Conservation (phyloP, 164 flowering plant species). For the Akebia trifoliata region DNA sequence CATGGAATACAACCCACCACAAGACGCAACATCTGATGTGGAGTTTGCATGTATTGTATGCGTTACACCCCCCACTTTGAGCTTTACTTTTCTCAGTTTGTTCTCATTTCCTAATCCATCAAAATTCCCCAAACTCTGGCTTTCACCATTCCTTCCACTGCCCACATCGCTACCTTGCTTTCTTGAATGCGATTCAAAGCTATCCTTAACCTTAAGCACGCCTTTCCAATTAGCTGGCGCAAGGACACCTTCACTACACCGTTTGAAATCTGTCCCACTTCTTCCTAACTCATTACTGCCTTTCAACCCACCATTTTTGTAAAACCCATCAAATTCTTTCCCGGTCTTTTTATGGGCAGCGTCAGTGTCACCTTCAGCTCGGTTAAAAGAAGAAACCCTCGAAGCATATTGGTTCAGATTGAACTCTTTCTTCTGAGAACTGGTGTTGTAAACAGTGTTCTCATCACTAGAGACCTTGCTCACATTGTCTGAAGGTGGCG, state of each 20-base stretch:
- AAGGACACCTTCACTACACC: constrained; percentile 54
- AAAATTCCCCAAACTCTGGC: constrained; percentile 13
- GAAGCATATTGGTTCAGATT: constrained; percentile 44
- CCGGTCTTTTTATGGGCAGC: constrained; percentile 19
- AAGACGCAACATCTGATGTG: constrained; percentile 19
- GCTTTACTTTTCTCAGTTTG: constrained; percentile 73
- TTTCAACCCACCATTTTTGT: constrained; percentile 11
- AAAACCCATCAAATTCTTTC: constrained; percentile 16
- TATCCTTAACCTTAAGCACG: constrained; percentile 25
- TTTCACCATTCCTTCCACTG: constrained; percentile 17
- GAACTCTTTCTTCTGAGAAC: constrained; percentile 41
- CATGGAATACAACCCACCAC: constrained; percentile 25
- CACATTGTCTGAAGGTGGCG: constrained; percentile 49
- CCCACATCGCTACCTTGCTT: constrained; percentile 12
- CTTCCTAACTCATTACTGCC: constrained; percentile 18
- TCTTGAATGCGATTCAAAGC: constrained; percentile 23
- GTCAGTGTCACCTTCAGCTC: constrained; percentile 35
- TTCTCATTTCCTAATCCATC: constrained; percentile 42
- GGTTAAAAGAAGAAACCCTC: constrained; percentile 17
- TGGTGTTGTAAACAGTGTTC: constrained; percentile 28
- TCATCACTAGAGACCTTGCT: constrained; percentile 57
- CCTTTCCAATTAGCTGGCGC: constrained; percentile 59
- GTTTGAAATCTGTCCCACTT: constrained; percentile 28
- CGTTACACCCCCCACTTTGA: constrained; percentile 79
- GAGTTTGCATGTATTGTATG: constrained; percentile 65